Base-by-base conservation (phyloP, 2,329 filamentous ascomycete genomes). In the Exophiala viscosa region DNA sequence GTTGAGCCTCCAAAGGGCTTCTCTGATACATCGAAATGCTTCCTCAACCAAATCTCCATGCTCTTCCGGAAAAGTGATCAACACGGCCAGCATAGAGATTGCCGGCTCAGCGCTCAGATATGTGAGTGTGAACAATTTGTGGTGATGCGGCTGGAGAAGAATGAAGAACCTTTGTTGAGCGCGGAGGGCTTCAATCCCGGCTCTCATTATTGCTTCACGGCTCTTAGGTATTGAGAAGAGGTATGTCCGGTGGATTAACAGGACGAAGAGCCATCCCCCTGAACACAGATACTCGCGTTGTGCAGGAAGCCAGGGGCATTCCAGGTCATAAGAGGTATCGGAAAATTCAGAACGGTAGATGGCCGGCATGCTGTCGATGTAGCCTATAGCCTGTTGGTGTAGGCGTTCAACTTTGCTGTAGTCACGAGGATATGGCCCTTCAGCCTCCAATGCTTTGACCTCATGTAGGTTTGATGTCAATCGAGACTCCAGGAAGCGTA, bases 1-100 rank as follows among this genome's bases (percentile, higher is more conserved):
- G 17, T 52, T 52, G 5, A 52, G 31, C 42, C 49, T 47, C 13
- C 36, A 31, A n/a, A 47, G 43, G 2, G 49, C 42, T 34, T 52
- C 49, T n/a, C 35, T 35, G 17, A 47, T 42, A 17, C 49, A 43
- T 17, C 43, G 38, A 18, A 52, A 52, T 2, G 43, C 49, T n/a
- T 52, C 43, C 17, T 23, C n/a, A 13, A 52, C 36, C 36, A 52
- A 17, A 7, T 20, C 42, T 11, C 32, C 23, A 40, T 52, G 41
- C 32, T 52, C 49, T 10, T 34, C 10, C 11, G 49, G 49, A n/a
- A 41, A 52, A 23, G 49, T 44, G 18, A 52, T 52, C 35, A 52
- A 28, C 9, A 52, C 49, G n/a, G 49, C 49, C 43, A 52, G 20
- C 49, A 52, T 47, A 4, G 49, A 52, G 15, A 52, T 43, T 13